Conservation (phyloP, 768 basidiomycete genomes). For the Coprinopsis marcescibilis region DNA sequence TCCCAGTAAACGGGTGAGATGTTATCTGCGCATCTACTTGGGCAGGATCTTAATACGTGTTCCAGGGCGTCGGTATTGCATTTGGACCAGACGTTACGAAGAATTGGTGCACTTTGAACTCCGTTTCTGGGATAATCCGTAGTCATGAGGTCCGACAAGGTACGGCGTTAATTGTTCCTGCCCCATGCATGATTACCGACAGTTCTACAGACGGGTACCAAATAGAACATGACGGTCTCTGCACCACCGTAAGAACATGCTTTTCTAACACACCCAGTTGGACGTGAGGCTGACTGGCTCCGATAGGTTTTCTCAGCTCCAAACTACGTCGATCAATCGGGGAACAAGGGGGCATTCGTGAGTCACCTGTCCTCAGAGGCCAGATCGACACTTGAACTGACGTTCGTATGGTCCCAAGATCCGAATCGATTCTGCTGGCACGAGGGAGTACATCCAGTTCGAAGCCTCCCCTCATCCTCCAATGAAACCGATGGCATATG, state of each 20-base stretch:
- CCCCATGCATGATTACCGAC: not conserved
- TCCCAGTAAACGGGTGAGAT: slow-evolving; percentile 86
- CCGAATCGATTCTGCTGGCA: slow-evolving; percentile 74
- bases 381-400: not conserved
- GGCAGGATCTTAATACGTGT: slow-evolving; percentile 11
- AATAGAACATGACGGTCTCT: slow-evolving; percentile 90
- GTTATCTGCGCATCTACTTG: slow-evolving; percentile 3
- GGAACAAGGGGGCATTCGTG: slow-evolving; percentile 91
- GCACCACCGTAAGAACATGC: slow-evolving; percentile 66
- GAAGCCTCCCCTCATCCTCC: slow-evolving; percentile 85
- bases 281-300: not conserved
- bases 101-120: slow-evolving; percentile 83
- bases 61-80: slow-evolving; percentile 86
- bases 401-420: slow-evolving; percentile 41
- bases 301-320: slow-evolving; percentile 91
- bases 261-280: not conserved
- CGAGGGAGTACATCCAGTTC: slow-evolving; percentile 72
- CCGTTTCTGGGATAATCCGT: slow-evolving; percentile 83
- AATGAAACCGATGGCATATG: slow-evolving; percentile 91
- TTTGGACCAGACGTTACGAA: slow-evolving; percentile 95
- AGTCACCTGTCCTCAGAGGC: slow-evolving; percentile 22
- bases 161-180: slow-evolving; percentile 28
- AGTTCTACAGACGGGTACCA: slow-evolving; percentile 73
- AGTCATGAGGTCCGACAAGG: slow-evolving; percentile 96
- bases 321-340: slow-evolving; percentile 88